Conservation (phyloP, 768 basidiomycete genomes). For the Kondoa subrosea region DNA sequence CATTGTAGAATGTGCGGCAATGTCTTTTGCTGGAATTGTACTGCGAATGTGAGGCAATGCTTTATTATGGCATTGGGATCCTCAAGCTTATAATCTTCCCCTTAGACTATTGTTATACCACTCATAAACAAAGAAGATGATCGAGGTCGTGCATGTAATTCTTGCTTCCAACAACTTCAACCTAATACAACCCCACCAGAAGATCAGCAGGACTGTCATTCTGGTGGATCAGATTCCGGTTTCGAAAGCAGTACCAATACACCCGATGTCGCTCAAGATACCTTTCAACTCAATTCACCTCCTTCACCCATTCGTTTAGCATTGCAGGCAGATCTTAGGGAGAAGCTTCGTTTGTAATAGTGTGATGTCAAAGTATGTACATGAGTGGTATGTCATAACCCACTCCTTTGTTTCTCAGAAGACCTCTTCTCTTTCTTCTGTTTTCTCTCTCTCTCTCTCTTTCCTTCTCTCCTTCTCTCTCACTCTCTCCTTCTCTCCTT, state of each 20-base stretch:
- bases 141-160: not conserved
- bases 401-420: too few species aligned
- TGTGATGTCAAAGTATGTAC: not conserved
- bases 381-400: too few species aligned
- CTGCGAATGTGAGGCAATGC: conserved; percentile 46
- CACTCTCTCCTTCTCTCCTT: too few species aligned
- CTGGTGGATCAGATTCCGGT: too few species aligned
- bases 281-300: not conserved
- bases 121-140: not conserved
- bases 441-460: not conserved
- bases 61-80: not conserved
- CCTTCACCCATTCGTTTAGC: not conserved
- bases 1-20: conserved; percentile 92
- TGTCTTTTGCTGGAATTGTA: conserved; percentile 73
- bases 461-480: not conserved
- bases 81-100: conserved; percentile 1
- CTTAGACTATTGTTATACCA: not conserved
- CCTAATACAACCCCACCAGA: not conserved
- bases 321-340: not conserved
- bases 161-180: not conserved
- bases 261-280: not conserved
- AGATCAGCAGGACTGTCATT: not conserved
- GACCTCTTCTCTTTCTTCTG: not conserved
- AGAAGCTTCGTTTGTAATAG: too few species aligned
- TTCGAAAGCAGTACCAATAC: not conserved